Percentiles rank a stretch among this genome's conserved stretches.
phyloP scores from a whole-genome alignment of 1,284 basidiomycete species.

The Earliella scabrosa region DNA sequence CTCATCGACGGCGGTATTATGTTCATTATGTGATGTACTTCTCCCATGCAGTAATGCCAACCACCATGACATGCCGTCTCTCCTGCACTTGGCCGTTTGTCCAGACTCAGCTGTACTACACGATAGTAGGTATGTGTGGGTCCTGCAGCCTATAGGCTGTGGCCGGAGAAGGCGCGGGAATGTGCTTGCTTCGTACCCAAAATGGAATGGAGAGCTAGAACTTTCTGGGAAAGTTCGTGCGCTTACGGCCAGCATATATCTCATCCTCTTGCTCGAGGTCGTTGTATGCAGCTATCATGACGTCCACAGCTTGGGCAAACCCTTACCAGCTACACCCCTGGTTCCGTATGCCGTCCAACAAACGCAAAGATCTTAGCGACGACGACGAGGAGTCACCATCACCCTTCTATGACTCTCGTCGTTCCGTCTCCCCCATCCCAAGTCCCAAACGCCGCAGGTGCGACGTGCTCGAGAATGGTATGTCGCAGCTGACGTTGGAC shows the following conservation, averaged over 20 bases:
- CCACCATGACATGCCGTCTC: conserved; percentile 24
- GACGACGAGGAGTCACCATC: conserved; percentile 22
- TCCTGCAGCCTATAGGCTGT: no score
- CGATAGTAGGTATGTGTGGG: no score
- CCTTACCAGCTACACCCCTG: conserved; percentile 55
- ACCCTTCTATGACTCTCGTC: conserved; percentile 13
- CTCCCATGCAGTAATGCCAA: conserved; percentile 26
- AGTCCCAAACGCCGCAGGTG: conserved; percentile 54
- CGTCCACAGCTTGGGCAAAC: conserved; percentile 35
- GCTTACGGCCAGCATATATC: conserved; percentile 24
- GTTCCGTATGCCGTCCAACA: conserved; percentile 50
- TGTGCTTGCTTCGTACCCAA: conserved; percentile 1
- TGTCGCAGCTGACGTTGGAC: conserved; percentile 56
- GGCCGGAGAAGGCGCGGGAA: not conserved
- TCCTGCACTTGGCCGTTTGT: not conserved
- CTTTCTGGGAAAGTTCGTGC: conserved; percentile 23
- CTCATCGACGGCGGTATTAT: conserved; percentile 26
- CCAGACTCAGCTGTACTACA: not conserved
- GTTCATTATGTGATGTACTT: conserved; percentile 27
- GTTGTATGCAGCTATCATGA: conserved; percentile 23
- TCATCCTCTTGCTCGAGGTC: conserved; percentile 8
- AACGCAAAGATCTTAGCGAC: conserved; percentile 47
- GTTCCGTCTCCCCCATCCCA: conserved; percentile 25
- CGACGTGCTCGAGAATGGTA: conserved; percentile 56
- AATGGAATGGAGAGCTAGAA: conserved; percentile 15